A percentile compares a stretch with the other conserved stretches of the same genome.
These are phyloP conservation scores for Flagelloscypha sp. DNA, from an alignment of 768 basidiomycete species.

Conservation along the genomic window DNA sequence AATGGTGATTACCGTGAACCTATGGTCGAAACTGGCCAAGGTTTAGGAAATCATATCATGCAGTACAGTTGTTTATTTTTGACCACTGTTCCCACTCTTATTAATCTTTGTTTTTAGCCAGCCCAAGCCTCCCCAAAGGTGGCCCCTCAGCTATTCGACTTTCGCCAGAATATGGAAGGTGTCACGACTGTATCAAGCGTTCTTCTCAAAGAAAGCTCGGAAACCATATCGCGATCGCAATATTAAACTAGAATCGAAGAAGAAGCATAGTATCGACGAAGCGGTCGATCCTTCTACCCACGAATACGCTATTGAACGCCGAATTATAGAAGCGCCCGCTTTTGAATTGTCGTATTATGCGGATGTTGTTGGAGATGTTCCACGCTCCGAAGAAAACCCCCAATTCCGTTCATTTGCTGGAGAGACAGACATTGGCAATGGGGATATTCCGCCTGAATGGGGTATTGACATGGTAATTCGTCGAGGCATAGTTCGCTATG, in stretches of 20 bases:
- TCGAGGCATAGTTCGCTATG: constrained; percentile 73
- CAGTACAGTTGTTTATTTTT: constrained; percentile 26
- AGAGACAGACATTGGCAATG: constrained; percentile 87
- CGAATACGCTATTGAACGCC: constrained; percentile 87
- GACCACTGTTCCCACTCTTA: neutral
- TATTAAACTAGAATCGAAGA: constrained; percentile 16
- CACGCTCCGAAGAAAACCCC: too few relatives aligned
- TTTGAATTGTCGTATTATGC: constrained; percentile 82
- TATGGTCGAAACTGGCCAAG: constrained; percentile 59
- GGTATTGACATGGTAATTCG: constrained; percentile 80
- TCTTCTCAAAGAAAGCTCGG: constrained; percentile 16
- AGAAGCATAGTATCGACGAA: constrained; percentile 36
- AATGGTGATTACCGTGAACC: constrained; percentile 69
- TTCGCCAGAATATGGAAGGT: constrained; percentile 52
- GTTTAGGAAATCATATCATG: constrained; percentile 49
- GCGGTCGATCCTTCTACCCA: constrained; percentile 44
- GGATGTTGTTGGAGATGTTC: constrained; percentile 76
- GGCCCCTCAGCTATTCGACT: constrained; percentile 28
- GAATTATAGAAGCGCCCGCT: constrained; percentile 66
- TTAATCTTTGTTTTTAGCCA: constrained; percentile 1
- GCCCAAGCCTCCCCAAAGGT: constrained; percentile 21
- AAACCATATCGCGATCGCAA: too few relatives aligned
- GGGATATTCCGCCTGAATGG: constrained; percentile 87
- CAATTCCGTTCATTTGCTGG: too few relatives aligned
- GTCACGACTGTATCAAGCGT: constrained; percentile 31